phyloP scores from a whole-genome alignment of 1,139 yeast genomes.

The Suhomyces ambrosiae region DNA sequence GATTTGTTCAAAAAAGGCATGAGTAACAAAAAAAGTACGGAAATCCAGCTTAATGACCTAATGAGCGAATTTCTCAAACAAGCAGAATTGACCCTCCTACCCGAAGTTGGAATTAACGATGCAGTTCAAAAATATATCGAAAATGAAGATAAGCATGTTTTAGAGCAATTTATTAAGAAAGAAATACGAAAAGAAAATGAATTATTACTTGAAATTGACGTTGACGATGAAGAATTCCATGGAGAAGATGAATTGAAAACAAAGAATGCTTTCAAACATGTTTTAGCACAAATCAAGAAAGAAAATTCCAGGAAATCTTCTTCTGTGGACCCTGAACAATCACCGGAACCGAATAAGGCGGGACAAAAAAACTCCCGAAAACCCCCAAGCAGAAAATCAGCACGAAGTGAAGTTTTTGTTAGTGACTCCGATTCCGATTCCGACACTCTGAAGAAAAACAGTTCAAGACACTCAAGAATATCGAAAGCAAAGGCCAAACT shows the following conservation, averaged over 20 bases:
- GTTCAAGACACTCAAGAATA: slow-evolving; percentile 5
- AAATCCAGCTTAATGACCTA: slow-evolving; percentile 56
- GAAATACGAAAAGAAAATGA: slow-evolving; percentile 67
- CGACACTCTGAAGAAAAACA: slow-evolving; percentile 1
- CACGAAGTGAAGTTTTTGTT: slow-evolving; percentile 2
- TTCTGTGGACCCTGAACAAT: background rate
- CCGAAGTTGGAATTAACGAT: slow-evolving; percentile 73
- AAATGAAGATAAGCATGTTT: slow-evolving; percentile 76
- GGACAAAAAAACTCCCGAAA: slow-evolving; percentile 1
- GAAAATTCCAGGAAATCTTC: slow-evolving; percentile 14
- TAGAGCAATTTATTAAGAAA: slow-evolving; percentile 66
- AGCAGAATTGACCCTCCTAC: slow-evolving; percentile 68
- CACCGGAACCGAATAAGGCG: background rate
- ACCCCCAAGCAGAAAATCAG: slow-evolving; percentile 1
- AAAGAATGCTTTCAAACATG: slow-evolving; percentile 31
- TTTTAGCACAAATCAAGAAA: slow-evolving; percentile 28
- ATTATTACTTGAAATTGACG: slow-evolving; percentile 50
- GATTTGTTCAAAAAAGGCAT: slow-evolving; percentile 24
- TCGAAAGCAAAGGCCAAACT: slow-evolving; percentile 11
- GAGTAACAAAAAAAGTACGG: slow-evolving; percentile 28
- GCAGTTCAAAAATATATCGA: slow-evolving; percentile 75
- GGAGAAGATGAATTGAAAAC: slow-evolving; percentile 33
- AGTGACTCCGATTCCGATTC: slow-evolving; percentile 9
- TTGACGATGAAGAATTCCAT: slow-evolving; percentile 36
- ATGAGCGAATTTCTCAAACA: slow-evolving; percentile 63